Evolutionary conservation across 176 grass and related monocot genomes (phyloP), one percentile per base, ranked within the genome.

Genomic region (Eragrostis nindensis): DNA sequence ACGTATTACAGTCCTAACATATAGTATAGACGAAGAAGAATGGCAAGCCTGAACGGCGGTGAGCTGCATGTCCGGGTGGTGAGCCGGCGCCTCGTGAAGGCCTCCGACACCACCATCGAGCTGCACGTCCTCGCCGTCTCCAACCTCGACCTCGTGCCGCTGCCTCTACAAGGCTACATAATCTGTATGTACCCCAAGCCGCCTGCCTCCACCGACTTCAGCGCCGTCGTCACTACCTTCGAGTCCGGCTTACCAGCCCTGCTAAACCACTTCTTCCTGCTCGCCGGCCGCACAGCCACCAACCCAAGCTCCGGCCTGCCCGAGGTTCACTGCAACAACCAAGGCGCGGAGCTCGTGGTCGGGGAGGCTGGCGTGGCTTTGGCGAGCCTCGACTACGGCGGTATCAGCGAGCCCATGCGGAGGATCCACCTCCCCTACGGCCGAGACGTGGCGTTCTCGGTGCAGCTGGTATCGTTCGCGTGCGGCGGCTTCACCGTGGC

Each of bases 401-500:
- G 22, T 0, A 5, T 57, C 3, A 21, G 22, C 22, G 8, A 5
- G 0, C 80, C 87, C 0, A 7, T 83, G 3, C 6, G 68, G 4
- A 46, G 7, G 43, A 72, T 83, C 50, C 81, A 69, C n/a, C 29
- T 86, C 40, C 90, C 73, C 8, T 86, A 63, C 25, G 74, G 0
- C 7, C 4, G 18, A 1, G 86, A 67, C 25, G 40, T 88, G 4
- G 57, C 89, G 7, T 49, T 88, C 10, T 91, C 82, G 4, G 45
- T 91, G 12, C 86, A 92, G 73, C 12, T 92, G 68, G 72, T 88
- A 1, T 68, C 66, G 36, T 92, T 92, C 60, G 27, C 63, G 3
- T 92, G 86, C 67, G 86, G 83, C 2, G 86, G 83, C 12, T 92
- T 89, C 83, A 42, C 83, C 52, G 45, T 92, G 36, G 62, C 80